Evolutionary conservation across 371 early-diverging fungal genomes (phyloP).

Genomic region (Apophysomyces sp.): DNA sequence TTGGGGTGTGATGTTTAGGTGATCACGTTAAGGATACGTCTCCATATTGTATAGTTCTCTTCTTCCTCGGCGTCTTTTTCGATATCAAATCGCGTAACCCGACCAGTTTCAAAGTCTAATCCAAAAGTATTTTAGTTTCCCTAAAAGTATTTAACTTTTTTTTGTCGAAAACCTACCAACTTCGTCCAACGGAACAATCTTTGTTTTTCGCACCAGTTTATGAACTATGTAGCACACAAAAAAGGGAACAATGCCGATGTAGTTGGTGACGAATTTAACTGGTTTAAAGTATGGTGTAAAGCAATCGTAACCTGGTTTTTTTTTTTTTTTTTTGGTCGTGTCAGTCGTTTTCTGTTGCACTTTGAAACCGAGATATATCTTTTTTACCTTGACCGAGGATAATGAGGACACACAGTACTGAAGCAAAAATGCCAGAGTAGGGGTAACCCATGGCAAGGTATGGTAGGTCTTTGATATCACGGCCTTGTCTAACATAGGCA

Average conservation of each 20-base stretch:
- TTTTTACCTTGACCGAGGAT: constrained; percentile 56
- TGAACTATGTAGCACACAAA: constrained; percentile 42
- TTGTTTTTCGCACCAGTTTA: constrained; percentile 49
- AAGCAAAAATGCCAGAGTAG: constrained; percentile 54
- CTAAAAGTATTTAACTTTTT: neutral
- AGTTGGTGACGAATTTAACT: constrained; percentile 25
- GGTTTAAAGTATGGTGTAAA: constrained; percentile 30
- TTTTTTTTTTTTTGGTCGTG: too few relatives aligned
- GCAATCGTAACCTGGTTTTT: constrained; percentile 1
- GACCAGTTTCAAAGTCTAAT: constrained; percentile 37
- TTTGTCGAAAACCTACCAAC: constrained; percentile 30
- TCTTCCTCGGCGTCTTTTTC: constrained; percentile 29
- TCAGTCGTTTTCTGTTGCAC: too few relatives aligned
- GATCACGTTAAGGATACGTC: neutral
- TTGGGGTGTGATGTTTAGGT: neutral
- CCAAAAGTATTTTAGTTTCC: neutral
- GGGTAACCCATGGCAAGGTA: constrained; percentile 73
- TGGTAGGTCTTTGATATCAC: constrained; percentile 64
- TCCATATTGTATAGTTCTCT: neutral
- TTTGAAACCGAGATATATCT: neutral
- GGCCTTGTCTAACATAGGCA: constrained; percentile 72
- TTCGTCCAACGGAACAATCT: constrained; percentile 57
- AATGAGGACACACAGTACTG: constrained; percentile 44
- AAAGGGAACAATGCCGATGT: constrained; percentile 48
- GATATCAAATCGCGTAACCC: constrained; percentile 36